Conservation (phyloP, 2,329 filamentous ascomycete species). For the Fusarium goolgardi region DNA sequence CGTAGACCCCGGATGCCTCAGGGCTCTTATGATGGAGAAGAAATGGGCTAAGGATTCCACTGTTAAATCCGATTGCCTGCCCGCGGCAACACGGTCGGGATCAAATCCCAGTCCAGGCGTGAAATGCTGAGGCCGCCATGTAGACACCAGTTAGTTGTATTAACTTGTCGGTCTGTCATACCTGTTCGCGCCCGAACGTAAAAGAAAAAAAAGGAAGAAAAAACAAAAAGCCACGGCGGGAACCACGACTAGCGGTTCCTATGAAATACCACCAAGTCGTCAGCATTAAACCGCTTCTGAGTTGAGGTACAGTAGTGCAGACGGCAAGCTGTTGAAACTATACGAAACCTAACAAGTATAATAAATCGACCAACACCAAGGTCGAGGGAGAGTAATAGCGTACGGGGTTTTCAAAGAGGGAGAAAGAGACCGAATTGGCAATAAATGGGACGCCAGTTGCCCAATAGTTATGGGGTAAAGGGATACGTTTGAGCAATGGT, state of each 20-base stretch:
- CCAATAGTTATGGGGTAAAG: slow-evolving; percentile 8
- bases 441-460: slow-evolving; percentile 8
- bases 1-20: slow-evolving; percentile 16
- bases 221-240: slow-evolving; percentile 10
- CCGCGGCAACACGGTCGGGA: slow-evolving; percentile 31
- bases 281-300: slow-evolving; percentile 25
- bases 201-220: background rate
- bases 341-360: slow-evolving; percentile 1
- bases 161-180: slow-evolving; percentile 10
- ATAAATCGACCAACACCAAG: slow-evolving; percentile 4
- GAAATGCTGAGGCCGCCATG: slow-evolving; percentile 21
- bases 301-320: slow-evolving; percentile 34
- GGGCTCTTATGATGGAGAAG: slow-evolving; percentile 24
- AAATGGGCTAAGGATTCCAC: background rate
- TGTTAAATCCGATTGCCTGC: slow-evolving; percentile 16
- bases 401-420: slow-evolving; percentile 18
- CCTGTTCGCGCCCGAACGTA: background rate
- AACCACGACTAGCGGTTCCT: slow-evolving; percentile 3
- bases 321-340: slow-evolving; percentile 10
- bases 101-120: slow-evolving; percentile 36
- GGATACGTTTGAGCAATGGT: slow-evolving; percentile 5
- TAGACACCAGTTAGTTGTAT: slow-evolving; percentile 6
- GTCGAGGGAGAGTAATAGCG: slow-evolving; percentile 11
- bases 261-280: background rate
- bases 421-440: slow-evolving; percentile 21